Evolutionary conservation across 1,284 basidiomycete species (phyloP), one percentile per base, ranked within the genome.

Genomic region (Malassezia furfur): DNA sequence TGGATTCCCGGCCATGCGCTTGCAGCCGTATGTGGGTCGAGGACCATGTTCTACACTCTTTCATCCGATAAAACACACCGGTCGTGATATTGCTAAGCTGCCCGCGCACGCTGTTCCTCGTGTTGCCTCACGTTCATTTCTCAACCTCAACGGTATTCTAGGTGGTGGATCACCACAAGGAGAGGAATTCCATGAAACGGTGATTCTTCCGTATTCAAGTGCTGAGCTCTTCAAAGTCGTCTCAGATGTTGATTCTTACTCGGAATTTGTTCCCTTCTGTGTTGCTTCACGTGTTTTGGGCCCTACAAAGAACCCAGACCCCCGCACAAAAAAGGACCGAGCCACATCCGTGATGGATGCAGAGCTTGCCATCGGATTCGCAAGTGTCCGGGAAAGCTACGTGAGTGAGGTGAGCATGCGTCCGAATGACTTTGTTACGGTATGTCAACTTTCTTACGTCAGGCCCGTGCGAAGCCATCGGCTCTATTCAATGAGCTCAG

Each of bases 241-340:
- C 44, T 82, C 89, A 14, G 86, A 96, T 76, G 86, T 96, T 19
- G 82, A 81, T 8, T 85, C 87, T 5, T 98, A 96, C 76, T 80
- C 84, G 11, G 78, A 78, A 48, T 98, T 96, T 71, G 79, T 98
- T 45, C 93, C 93, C 0, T 96, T 89, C 76, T 96, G 91, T 77
- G 83, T 82, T 15, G 77, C 78, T 30, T 88, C 90, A 2, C 82
- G 82, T 22, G 81, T 94, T 40, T 77, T 91, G 12, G 62, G 49
- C 43, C 60, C 41, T 36, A 55, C 11, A 45, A 57, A 22, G 12
- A 40, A 15, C 17, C 39, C 48, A 9, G 8, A 31, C 5, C 15
- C 19, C 25, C 3, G 49, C 38, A 38, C 21, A n/a, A 31, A 52
- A 6, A n/a, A 25, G 5, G 48, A 52, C 3, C 38, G 32, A 3